phyloP scores from a whole-genome alignment of 352 stramenopile genomes.

The Globisporangium abappressorium region DNA sequence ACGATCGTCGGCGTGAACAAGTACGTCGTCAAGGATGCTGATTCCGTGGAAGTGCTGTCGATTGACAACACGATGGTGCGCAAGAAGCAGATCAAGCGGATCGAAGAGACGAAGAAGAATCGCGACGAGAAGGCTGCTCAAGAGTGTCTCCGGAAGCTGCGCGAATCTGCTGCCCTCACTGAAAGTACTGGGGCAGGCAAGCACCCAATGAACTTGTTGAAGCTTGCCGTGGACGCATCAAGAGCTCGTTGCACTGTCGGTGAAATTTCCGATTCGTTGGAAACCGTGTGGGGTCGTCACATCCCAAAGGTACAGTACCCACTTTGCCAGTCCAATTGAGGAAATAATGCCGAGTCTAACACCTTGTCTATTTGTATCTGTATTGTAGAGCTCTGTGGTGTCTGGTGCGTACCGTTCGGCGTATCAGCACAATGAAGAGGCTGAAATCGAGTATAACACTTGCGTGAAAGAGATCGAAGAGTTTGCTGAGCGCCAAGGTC shows the following conservation, averaged over 20 bases:
- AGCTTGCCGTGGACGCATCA: constrained; percentile 91
- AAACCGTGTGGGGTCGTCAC: constrained; percentile 95
- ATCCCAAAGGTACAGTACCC: constrained; percentile 50
- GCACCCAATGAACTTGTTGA: constrained; percentile 93
- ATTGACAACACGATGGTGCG: constrained; percentile 94
- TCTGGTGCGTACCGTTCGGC: constrained; percentile 52
- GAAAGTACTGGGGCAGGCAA: constrained; percentile 75
- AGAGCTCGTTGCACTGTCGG: constrained; percentile 90
- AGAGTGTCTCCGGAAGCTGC: constrained; percentile 40
- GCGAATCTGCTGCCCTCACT: constrained; percentile 49
- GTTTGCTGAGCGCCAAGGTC: constrained; percentile 91
- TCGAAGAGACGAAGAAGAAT: constrained; percentile 81
- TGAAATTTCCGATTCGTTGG: constrained; percentile 94
- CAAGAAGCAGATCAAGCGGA: constrained; percentile 87
- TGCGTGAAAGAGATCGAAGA: constrained; percentile 89
- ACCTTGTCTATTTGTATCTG: background rate
- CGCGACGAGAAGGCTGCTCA: constrained; percentile 80
- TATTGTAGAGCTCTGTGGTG: constrained; percentile 44
- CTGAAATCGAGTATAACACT: constrained; percentile 86
- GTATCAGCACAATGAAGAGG: constrained; percentile 54
- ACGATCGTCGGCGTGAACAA: constrained; percentile 98
- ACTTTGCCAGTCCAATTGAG: background rate
- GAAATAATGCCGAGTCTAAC: background rate
- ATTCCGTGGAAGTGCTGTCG: constrained; percentile 89
- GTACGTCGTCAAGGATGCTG: constrained; percentile 87